These are phyloP conservation scores for Aspergillus nanangensis DNA, from an alignment of 495 filamentous ascomycete genomes.

Conservation along the genomic window DNA sequence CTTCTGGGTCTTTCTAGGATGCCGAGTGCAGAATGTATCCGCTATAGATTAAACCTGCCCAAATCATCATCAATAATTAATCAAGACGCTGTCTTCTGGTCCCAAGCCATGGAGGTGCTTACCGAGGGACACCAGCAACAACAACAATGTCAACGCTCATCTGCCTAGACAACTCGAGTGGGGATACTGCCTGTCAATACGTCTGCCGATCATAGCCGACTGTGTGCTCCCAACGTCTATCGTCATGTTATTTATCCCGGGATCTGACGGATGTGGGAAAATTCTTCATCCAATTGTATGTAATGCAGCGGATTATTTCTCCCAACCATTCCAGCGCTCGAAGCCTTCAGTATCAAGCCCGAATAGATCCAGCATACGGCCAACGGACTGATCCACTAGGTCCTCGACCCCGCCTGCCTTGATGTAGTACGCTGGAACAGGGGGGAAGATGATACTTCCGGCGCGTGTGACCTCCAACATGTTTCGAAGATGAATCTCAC, in stretches of 20 bases:
- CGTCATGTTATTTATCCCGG: neutral
- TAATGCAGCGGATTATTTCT: slow-evolving; percentile 16
- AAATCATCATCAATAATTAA: too few species aligned
- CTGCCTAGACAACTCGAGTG: neutral
- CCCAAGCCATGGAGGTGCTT: neutral
- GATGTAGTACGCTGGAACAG: slow-evolving; percentile 41
- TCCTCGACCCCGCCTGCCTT: slow-evolving; percentile 29
- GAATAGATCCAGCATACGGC: slow-evolving; percentile 42
- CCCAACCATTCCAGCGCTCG: slow-evolving; percentile 38
- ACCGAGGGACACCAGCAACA: too few species aligned
- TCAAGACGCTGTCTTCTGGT: too few species aligned
- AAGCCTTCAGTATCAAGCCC: slow-evolving; percentile 39
- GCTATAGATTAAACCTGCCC: too few species aligned
- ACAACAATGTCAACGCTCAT: too few species aligned
- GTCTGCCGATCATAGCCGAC: too few species aligned
- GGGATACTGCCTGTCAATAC: neutral
- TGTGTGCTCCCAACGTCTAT: too few species aligned
- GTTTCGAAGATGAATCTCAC: slow-evolving; percentile 42
- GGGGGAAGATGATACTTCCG: slow-evolving; percentile 40
- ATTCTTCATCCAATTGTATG: too few species aligned
- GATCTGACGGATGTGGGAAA: too few species aligned
- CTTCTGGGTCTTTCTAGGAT: neutral
- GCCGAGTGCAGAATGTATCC: neutral
- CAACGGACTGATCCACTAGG: slow-evolving; percentile 38
- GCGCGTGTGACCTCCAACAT: slow-evolving; percentile 34